Conservation (phyloP, 352 stramenopile genomes). For the Globisporangium megalacanthum region DNA sequence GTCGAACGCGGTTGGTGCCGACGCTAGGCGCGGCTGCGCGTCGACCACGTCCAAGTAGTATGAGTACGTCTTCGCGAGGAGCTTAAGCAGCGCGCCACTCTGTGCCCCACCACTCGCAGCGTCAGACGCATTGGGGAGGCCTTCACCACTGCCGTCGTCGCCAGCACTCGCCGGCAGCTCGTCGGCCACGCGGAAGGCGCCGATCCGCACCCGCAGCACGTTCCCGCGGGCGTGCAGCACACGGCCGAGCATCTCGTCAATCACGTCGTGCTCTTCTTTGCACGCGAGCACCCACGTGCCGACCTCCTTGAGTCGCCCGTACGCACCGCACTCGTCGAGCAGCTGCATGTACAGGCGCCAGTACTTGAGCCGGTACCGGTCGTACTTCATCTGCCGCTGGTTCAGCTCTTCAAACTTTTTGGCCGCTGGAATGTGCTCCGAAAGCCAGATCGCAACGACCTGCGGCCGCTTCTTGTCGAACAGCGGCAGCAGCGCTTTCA, state of each 20-base stretch:
- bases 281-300: constrained; percentile 63
- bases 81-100: constrained; percentile 29
- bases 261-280: constrained; percentile 80
- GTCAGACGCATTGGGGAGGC: neutral
- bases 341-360: constrained; percentile 57
- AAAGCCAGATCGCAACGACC: constrained; percentile 70
- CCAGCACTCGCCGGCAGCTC: neutral
- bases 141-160: too few species aligned
- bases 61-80: constrained; percentile 55
- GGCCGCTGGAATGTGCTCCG: constrained; percentile 52
- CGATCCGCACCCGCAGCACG: constrained; percentile 31
- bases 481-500: constrained; percentile 51
- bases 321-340: constrained; percentile 44
- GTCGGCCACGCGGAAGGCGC: neutral
- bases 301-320: constrained; percentile 62
- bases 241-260: constrained; percentile 65
- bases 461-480: constrained; percentile 66
- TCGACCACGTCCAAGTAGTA: constrained; percentile 53
- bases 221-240: constrained; percentile 38
- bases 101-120: neutral
- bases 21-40: constrained; percentile 24
- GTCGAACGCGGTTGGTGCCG: constrained; percentile 18
- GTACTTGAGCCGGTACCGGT: constrained; percentile 75
- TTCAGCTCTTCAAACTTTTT: constrained; percentile 84
- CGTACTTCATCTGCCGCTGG: constrained; percentile 78